Conservation (phyloP, 345 rosid genomes). For the Lepidium africanum region DNA sequence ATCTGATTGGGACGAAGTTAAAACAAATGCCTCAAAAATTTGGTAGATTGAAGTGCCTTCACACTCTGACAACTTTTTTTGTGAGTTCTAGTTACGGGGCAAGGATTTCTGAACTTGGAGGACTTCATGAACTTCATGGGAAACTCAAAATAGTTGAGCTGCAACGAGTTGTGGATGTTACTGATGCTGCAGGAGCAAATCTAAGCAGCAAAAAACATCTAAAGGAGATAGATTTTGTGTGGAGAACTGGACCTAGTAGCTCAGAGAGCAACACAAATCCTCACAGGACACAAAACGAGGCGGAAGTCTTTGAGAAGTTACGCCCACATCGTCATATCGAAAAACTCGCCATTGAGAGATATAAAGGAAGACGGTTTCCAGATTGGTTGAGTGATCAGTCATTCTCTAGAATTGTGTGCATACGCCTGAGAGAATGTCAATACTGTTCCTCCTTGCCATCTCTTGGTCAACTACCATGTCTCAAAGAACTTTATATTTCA, state of each 20-base stretch:
- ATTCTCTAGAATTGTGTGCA: slow-evolving; percentile 17
- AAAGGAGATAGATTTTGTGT: slow-evolving; percentile 24
- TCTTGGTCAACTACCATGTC: slow-evolving; percentile 35
- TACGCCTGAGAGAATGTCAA: slow-evolving; percentile 24
- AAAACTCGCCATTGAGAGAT: slow-evolving; percentile 22
- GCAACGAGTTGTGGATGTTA: slow-evolving; percentile 26
- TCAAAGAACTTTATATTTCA: slow-evolving; percentile 30
- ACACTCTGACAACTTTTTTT: slow-evolving; percentile 24
- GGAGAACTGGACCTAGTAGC: slow-evolving; percentile 24
- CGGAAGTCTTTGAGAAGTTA: slow-evolving; percentile 25
- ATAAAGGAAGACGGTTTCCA: slow-evolving; percentile 32
- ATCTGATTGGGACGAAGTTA: slow-evolving; percentile 29
- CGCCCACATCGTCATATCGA: slow-evolving; percentile 28
- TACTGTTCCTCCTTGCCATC: slow-evolving; percentile 35
- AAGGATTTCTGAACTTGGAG: slow-evolving; percentile 26
- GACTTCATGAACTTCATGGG: slow-evolving; percentile 23
- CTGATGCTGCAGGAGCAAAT: slow-evolving; percentile 29
- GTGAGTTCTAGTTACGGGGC: slow-evolving; percentile 21
- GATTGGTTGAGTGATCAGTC: slow-evolving; percentile 29
- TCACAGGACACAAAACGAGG: slow-evolving; percentile 14
- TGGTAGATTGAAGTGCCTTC: slow-evolving; percentile 32
- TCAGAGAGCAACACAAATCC: slow-evolving; percentile 15
- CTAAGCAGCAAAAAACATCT: slow-evolving; percentile 26
- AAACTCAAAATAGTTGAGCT: slow-evolving; percentile 27
- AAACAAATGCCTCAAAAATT: slow-evolving; percentile 30